Evolutionary conservation across 495 filamentous ascomycete species (phyloP), one percentile per base, ranked within the genome.

Genomic region (Xeromyces bisporus): DNA sequence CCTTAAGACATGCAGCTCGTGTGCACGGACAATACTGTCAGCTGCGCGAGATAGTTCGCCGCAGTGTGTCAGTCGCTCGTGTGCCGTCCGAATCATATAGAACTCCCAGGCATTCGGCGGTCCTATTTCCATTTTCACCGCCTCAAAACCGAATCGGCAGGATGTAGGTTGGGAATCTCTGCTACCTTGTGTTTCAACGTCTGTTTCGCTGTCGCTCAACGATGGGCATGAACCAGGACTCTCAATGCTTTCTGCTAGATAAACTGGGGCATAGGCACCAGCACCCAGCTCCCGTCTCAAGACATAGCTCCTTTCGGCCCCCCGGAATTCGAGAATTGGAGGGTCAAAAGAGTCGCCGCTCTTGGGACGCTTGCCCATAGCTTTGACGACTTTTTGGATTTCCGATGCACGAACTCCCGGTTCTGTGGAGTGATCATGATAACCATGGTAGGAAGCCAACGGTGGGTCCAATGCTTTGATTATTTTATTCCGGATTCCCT

Each of bases 51-150:
- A 38, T n/a, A 56, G 30, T 6, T 35, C 34, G 0, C 42, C 24
- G 10, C 42, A 40, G 34, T 66, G 51, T 0, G 68, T 72, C 0
- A 96, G 62, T 4, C 89, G 79, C 1, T 69, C 60, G 31, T 84
- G 73, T 2, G 81, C 71, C 15, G 79, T 70, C 1, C 78, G 75
- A 59, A 94, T 87, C 55, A 97, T 91, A 52, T 93, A 80, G 50
- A 94, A 97, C 46, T 97, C 89, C 89, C 91, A 97, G 1, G 80
- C 58, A 9, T 71, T 75, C 0, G 86, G 82, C 3, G 86, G 84
- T 29, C 77, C 71, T 15, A 54, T 51, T 50, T 97, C 89, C 67
- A 92, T 78, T 51, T 97, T 97, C 38, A 97, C 60, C 1, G 89
- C 89, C 51, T 93, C 82, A 12, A 86, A 67, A 6, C 51, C 37